A percentile compares a stretch with the other conserved stretches of the same genome.
These are phyloP conservation scores for Austroboletus niveus DNA, from an alignment of 1,284 basidiomycete species.

Conservation along the genomic window DNA sequence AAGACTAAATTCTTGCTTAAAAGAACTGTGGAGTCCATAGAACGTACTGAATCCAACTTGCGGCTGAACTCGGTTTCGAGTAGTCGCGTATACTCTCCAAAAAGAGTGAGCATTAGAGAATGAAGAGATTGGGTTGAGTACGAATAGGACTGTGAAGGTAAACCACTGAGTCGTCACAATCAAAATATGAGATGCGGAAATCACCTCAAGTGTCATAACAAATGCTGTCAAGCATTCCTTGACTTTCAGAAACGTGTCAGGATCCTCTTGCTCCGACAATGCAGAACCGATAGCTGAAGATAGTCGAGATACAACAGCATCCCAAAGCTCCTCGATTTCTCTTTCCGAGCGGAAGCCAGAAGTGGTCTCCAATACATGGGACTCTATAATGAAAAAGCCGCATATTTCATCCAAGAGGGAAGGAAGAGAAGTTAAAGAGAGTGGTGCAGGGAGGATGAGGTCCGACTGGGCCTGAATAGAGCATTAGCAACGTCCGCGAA, in stretches of 20 bases:
- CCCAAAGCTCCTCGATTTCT: conserved; percentile 97
- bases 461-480: conserved; percentile 88
- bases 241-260: conserved; percentile 79
- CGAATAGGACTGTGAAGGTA: conserved; percentile 64
- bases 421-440: conserved; percentile 56
- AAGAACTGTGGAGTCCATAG: background rate
- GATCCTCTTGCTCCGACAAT: conserved; percentile 75
- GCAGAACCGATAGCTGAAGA: conserved; percentile 75
- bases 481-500: conserved; percentile 11
- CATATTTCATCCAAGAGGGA: conserved; percentile 89
- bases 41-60: conserved; percentile 75
- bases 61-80: conserved; percentile 81
- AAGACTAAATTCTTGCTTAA: background rate
- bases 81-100: conserved; percentile 87
- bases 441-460: conserved; percentile 80
- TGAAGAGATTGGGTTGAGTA: conserved; percentile 86
- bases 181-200: conserved; percentile 12
- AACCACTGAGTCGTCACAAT: conserved; percentile 7
- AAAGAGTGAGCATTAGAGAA: conserved; percentile 81
- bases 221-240: conserved; percentile 88
- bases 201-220: conserved; percentile 90
- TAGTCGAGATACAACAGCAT: conserved; percentile 79
- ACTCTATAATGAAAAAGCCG: conserved; percentile 99
- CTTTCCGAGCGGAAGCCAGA: conserved; percentile 82
- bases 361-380: conserved; percentile 88